Percentiles rank a stretch among this genome's conserved stretches.
These are phyloP conservation scores for Fennellomyces sp. DNA, from an alignment of 371 early-diverging fungal genomes.

Conservation along the genomic window DNA sequence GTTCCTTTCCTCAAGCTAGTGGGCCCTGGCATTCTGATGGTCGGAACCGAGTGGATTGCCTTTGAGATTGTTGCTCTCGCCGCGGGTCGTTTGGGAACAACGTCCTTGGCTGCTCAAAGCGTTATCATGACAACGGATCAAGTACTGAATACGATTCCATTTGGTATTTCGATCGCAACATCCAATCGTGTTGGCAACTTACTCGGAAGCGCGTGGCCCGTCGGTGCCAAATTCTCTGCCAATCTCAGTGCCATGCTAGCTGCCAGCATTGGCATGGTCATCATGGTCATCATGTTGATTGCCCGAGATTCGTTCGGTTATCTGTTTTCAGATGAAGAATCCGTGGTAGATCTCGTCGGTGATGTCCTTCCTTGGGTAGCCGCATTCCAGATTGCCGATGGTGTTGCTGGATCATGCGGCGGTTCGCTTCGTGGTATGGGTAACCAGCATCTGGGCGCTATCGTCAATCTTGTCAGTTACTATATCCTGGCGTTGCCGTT, in stretches of 20 bases:
- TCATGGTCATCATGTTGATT: constrained; percentile 57
- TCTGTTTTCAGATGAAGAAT: constrained; percentile 60
- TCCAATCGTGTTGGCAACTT: constrained; percentile 76
- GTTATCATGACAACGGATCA: constrained; percentile 33
- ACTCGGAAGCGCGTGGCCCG: constrained; percentile 60
- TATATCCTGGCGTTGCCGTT: constrained; percentile 61
- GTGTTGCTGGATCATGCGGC: constrained; percentile 57
- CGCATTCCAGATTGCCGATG: constrained; percentile 71
- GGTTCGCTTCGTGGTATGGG: constrained; percentile 69
- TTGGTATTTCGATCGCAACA: constrained; percentile 67
- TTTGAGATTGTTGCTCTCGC: constrained; percentile 76
- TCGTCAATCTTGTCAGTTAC: constrained; percentile 57
- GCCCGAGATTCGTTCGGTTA: constrained; percentile 51
- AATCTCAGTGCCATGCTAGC: constrained; percentile 74
- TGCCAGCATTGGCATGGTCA: constrained; percentile 58
- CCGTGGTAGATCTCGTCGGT: constrained; percentile 65
- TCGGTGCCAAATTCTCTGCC: constrained; percentile 71
- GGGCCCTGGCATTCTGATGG: constrained; percentile 46
- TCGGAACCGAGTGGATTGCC: constrained; percentile 80
- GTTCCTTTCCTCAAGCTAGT: constrained; percentile 68
- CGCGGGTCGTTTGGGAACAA: constrained; percentile 74
- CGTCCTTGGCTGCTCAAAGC: constrained; percentile 76
- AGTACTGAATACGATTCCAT: constrained; percentile 44
- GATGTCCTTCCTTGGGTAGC: constrained; percentile 71
- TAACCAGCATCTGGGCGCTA: constrained; percentile 64